Evolutionary conservation across 1,284 basidiomycete genomes (phyloP).

Genomic region (Leucoagaricus sp.): DNA sequence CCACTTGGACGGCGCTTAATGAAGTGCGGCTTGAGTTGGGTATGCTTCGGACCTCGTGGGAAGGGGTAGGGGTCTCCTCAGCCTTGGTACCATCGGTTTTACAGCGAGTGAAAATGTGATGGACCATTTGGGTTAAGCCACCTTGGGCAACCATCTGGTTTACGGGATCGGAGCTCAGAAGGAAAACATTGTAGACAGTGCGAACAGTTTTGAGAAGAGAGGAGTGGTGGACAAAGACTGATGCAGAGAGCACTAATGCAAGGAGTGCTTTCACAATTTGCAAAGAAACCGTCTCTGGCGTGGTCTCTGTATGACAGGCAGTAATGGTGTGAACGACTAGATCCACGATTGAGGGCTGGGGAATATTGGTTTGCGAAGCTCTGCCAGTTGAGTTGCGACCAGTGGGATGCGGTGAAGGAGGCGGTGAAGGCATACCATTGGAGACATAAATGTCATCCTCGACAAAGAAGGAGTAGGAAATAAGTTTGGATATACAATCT

Average conservation of each 20-base stretch:
- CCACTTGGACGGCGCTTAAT: not conserved
- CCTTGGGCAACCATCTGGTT: constrained; percentile 98
- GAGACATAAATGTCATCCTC: constrained; percentile 54
- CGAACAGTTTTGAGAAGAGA: constrained; percentile 92
- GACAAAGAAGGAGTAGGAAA: constrained; percentile 93
- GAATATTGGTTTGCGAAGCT: constrained; percentile 50
- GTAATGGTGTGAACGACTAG: constrained; percentile 93
- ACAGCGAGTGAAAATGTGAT: constrained; percentile 89
- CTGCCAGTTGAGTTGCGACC: constrained; percentile 43
- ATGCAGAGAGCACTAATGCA: constrained; percentile 83
- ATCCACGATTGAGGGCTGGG: constrained; percentile 79
- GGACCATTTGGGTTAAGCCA: constrained; percentile 95
- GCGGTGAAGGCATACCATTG: constrained; percentile 58
- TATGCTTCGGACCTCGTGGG: constrained; percentile 1
- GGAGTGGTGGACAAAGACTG: constrained; percentile 89
- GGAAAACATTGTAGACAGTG: constrained; percentile 96
- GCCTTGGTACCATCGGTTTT: constrained; percentile 12
- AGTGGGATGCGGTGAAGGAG: constrained; percentile 63
- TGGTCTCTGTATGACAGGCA: constrained; percentile 85
- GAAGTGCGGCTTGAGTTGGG: constrained; percentile 5
- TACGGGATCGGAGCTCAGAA: constrained; percentile 84
- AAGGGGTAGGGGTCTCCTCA: constrained; percentile 12
- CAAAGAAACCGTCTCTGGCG: constrained; percentile 86
- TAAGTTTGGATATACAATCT: constrained; percentile 95
- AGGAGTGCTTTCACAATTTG: constrained; percentile 96